Base-by-base conservation (phyloP, 352 stramenopile species). In the Phytophthora ohioensis region DNA sequence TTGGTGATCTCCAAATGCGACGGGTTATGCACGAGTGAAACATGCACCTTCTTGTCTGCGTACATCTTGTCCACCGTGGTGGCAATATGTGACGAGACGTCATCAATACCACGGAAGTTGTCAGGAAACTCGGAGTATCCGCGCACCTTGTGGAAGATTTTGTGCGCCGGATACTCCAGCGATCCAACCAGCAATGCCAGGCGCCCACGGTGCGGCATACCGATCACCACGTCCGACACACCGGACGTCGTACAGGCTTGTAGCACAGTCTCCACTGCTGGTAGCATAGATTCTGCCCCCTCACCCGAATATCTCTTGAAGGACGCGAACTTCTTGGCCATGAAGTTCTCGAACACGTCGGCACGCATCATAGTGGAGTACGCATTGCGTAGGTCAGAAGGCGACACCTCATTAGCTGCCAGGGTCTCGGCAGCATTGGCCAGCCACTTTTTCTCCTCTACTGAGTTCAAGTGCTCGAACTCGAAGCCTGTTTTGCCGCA, bases 1-100 rank as follows among this genome's bases (percentile, higher is more conserved):
- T 96, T 96, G 73, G 96, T 95, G 53, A 94, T 93, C 82, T 96
- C 91, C 46, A 97, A 65, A 57, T 97, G 91, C 17, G 85, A 95
- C 39, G 91, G 90, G 43, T 97, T 97, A 73, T 93, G 86, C 32
- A 95, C 69, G 34, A 97, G 69, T 30, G 88, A 95, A n/a, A 96
- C 85, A 67, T 92, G 87, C 48, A 97, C 78, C n/a, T 78, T 69
- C 38, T 73, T 74, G 46, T 78, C 59, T 12, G 75, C 76, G 42
- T 83, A 94, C 48, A 75, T 82, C 66, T 93, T 91, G 70, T 94
- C 82, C 15, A 91, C 45, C 0, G 82, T 88, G 45, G 84, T 84
- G 49, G 89, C 91, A 71, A 97, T 92, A 76, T 97, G 91, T 9
- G 86, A 95, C 41, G 84, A 90, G 12, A 97, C 91, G 62, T 97